Conservation (phyloP, 2,329 filamentous ascomycete genomes). For the Biscogniauxia mediterranea region DNA sequence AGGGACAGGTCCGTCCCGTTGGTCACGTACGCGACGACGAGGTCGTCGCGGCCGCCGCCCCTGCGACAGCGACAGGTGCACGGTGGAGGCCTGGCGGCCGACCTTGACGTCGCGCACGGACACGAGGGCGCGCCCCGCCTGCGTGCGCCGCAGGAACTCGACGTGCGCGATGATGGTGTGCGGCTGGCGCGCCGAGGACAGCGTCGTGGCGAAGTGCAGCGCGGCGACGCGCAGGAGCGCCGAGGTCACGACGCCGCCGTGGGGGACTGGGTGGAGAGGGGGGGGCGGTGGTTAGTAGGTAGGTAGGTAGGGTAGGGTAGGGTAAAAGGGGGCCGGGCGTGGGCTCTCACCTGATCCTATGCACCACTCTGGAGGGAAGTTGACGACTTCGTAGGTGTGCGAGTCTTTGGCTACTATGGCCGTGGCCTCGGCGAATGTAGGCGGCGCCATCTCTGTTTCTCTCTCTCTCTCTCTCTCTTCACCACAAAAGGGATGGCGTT, state of each 20-base stretch:
- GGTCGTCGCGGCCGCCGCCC: conserved; percentile 53
- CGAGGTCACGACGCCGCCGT: conserved; percentile 68
- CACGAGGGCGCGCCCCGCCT: conserved; percentile 27
- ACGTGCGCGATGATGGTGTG: conserved; percentile 30
- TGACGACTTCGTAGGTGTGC: conserved; percentile 24
- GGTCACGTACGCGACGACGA: conserved; percentile 61
- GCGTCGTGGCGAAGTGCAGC: conserved; percentile 32
- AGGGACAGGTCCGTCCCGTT: conserved; percentile 58
- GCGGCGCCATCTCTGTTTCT: conserved; percentile 16
- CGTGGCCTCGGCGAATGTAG: conserved; percentile 27
- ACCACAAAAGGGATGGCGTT: too few species aligned
- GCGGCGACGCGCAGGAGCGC: conserved; percentile 54
- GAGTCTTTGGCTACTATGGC: conserved; percentile 21
- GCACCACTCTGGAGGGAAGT: conserved; percentile 27
- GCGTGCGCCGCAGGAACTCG: conserved; percentile 34
- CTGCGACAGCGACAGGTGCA: conserved; percentile 32
- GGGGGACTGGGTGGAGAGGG: conserved; percentile 54
- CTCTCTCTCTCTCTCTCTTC: too few species aligned
- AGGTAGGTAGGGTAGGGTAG: not conserved
- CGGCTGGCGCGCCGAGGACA: conserved; percentile 30
- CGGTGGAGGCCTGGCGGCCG: conserved; percentile 35
- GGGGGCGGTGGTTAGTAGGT: too few species aligned
- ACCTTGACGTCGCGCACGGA: conserved; percentile 32
- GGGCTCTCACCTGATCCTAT: conserved; percentile 31
- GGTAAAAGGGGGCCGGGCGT: not conserved